Evolutionary conservation across 129 eudicot genomes (phyloP).

Genomic region (Flaveria robusta): DNA sequence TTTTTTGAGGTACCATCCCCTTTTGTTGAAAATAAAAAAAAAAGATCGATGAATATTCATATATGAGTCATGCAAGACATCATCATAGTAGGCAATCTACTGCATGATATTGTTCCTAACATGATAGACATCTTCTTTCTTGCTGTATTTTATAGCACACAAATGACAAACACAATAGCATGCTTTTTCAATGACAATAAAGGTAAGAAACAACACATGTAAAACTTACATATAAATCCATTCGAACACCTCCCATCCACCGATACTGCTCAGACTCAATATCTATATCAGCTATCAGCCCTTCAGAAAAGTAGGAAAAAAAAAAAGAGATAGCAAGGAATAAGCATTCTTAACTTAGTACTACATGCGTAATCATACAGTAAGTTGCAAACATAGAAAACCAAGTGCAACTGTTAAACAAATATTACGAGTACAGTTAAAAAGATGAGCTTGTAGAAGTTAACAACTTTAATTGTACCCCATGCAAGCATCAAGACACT

Average conservation of each 20-base stretch:
- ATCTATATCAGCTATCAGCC: slow-evolving; percentile 89
- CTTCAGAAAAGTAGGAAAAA: slow-evolving; percentile 18
- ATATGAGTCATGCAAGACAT: not conserved
- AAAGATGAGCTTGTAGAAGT: not conserved
- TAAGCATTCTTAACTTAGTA: too few species aligned
- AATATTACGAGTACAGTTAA: not conserved
- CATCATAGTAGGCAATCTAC: not conserved
- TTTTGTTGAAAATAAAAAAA: not conserved
- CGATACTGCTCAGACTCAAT: slow-evolving; percentile 92
- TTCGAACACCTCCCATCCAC: slow-evolving; percentile 94
- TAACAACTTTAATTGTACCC: slow-evolving; percentile 55
- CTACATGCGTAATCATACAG: too few species aligned
- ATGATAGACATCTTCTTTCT: not conserved
- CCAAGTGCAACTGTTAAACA: not conserved
- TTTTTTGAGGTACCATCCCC: not conserved
- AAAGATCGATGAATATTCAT: not conserved
- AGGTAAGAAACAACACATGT: not conserved
- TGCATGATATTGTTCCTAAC: not conserved
- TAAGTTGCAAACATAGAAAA: slow-evolving; percentile 9
- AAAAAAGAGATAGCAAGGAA: not conserved
- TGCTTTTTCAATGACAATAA: not conserved
- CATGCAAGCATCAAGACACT: slow-evolving; percentile 94
- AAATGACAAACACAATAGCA: not conserved
- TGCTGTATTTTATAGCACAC: too few species aligned
- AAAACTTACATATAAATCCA: slow-evolving; percentile 77